Evolutionary conservation across 345 rosid genomes (phyloP), one percentile per base, ranked within the genome.

Genomic region (Lepidium didymum): DNA sequence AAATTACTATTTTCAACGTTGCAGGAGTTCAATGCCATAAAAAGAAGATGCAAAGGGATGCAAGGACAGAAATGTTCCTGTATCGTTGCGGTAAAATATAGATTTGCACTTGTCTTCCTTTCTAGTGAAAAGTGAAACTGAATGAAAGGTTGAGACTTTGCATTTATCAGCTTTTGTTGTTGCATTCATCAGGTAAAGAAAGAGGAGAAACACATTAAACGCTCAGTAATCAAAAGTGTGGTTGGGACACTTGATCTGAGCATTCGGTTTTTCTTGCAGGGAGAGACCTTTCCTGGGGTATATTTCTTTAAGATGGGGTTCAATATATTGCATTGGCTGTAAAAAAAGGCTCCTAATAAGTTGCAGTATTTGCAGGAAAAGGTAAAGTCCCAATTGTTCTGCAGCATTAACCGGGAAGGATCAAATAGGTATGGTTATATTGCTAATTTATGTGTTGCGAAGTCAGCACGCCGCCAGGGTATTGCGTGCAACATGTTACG

Each of bases 211-310:
- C 78, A 75, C 25, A 81, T 82, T 44, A 89, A 86, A 61, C 85
- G 81, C 47, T 82, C 85, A 0, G 83, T 86, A 38, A 74, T 86
- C 65, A 92, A 84, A 80, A 88, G 96, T 81, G 87, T 89, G 8
- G 96, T 86, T 34, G 98, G 92, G 67, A 92, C 98, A 43, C 98
- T 92, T 47, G 96, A 89, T 77, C 76, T 86, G 75, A 87, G 86
- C 74, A 72, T 89, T 49, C 80, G 82, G 6, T 65, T 75, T 77
- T 82, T 86, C 67, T 58, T 84, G 69, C 86, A 78, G 12, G 96
- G 93, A 69, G 96, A 89, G 83, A 87, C 85, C 35, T 86, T 86
- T 78, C 98, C 98, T 9, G 96, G 88, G 95, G 96, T 89, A 77
- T 31, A 3, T 55, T 55, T 44, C 27, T 60, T 70, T 40, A 12